phyloP scores from a whole-genome alignment of 2,329 filamentous ascomycete species.

The Westerdykella sp. region DNA sequence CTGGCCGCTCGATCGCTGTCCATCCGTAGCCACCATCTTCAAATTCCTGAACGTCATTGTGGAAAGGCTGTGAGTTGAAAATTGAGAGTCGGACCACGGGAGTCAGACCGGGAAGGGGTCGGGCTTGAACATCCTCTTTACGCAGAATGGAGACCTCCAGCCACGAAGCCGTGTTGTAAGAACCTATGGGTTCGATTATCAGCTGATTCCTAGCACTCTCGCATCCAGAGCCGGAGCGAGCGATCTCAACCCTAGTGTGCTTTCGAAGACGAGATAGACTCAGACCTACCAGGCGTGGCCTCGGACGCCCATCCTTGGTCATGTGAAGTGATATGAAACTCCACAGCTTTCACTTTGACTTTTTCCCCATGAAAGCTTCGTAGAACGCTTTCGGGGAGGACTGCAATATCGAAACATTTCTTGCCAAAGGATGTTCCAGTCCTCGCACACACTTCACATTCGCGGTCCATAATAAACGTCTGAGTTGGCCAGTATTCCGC shows the following conservation, averaged over 20 bases:
- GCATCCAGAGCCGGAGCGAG: background rate
- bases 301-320: constrained; percentile 33
- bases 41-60: background rate
- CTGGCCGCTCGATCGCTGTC: constrained; percentile 15
- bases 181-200: constrained; percentile 4
- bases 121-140: too few species aligned
- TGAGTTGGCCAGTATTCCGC: constrained; percentile 23
- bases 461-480: constrained; percentile 1
- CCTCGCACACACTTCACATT: background rate
- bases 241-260: too few species aligned
- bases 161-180: constrained; percentile 29
- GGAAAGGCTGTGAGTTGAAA: constrained; percentile 4
- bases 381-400: constrained; percentile 9
- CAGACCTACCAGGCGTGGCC: constrained; percentile 11
- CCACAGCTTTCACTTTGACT: constrained; percentile 17
- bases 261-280: too few species aligned
- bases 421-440: constrained; percentile 6
- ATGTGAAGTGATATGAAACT: constrained; percentile 17
- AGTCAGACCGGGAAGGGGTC: too few species aligned
- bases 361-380: constrained; percentile 9
- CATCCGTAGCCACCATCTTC: constrained; percentile 8
- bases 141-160: constrained; percentile 28
- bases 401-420: constrained; percentile 12
- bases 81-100: constrained; percentile 1
- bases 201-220: too few species aligned